A percentile compares a stretch with the other conserved stretches of the same genome.
Conservation (phyloP, 75 land plant genomes). For the Larix kaempferi region DNA sequence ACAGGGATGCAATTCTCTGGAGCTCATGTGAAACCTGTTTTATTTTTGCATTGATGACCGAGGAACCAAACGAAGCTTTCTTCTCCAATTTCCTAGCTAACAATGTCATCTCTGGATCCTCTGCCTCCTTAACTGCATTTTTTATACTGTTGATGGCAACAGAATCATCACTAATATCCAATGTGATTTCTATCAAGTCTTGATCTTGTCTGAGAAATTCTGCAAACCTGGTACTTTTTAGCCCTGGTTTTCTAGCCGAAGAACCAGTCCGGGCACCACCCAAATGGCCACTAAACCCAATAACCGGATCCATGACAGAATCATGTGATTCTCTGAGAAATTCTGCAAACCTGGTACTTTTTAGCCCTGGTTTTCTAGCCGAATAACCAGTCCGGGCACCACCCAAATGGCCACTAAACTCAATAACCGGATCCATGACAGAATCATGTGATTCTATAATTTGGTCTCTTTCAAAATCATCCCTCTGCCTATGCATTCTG, state of each 20-base stretch:
- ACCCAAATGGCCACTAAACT: no score
- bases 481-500: no score
- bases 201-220: background rate
- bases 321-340: no score
- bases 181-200: conserved; percentile 53
- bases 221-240: conserved; percentile 10
- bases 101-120: conserved; percentile 21
- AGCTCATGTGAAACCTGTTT: conserved; percentile 52
- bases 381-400: no score
- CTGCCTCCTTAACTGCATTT: conserved; percentile 12
- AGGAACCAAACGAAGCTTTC: conserved; percentile 20
- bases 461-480: no score
- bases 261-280: background rate
- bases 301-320: no score
- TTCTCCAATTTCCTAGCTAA: conserved; percentile 24
- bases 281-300: no score
- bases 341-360: no score
- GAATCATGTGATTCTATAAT: no score
- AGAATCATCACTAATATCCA: conserved; percentile 53
- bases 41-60: conserved; percentile 17
- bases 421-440: no score
- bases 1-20: conserved; percentile 25
- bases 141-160: conserved; percentile 33
- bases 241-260: background rate
- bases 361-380: no score